Evolutionary conservation across 148 eudicot genomes (phyloP), one percentile per base, ranked within the genome.

Genomic region (Diospyros kaki): DNA sequence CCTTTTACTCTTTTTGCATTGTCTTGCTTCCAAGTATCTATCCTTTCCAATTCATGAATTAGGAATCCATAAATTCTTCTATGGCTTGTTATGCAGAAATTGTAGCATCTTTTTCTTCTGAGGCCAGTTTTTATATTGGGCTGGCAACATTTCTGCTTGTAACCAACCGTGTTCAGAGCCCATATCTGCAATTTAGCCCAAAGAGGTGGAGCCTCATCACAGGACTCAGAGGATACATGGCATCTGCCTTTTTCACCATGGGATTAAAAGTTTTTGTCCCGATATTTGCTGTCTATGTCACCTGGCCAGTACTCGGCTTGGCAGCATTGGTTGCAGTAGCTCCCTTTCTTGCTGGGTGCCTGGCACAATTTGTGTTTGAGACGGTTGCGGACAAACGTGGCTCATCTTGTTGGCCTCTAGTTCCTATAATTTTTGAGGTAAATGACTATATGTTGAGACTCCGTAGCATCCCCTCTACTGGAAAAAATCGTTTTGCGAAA

Each of bases 341-440:
- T 68, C 98, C 98, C 76, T 82, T 93, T 64, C 79, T 91, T 42
- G 64, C 76, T 66, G 92, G 96, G 59, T 86, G 84, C 69, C 77
- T 93, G 42, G 93, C 81, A 70, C 98, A 93, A 64, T 82, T 56
- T 81, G 68, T 52, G 42, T 86, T 91, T 63, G 94, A 93, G 83
- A 66, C 3, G 56, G 58, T 56, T 58, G 80, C 85, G 62, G 84
- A 87, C 61, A 80, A 69, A 71, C 76, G 58, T 10, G 86, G 78
- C 4, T 91, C 91, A 48, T 89, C 98, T 48, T 86, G 87, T 81
- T 93, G 98, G 98, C 96, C 96, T 39, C 74, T 93, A 9, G 85
- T 93, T 73, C 98, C 94, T 53, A 85, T 93, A 58, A 83, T 93
- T 73, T 93, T 89, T 58, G 98, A 93, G 96, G 98, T 91, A 89